Base-by-base conservation (phyloP, 2,329 filamentous ascomycete genomes). In the Aureobasidium sp. region DNA sequence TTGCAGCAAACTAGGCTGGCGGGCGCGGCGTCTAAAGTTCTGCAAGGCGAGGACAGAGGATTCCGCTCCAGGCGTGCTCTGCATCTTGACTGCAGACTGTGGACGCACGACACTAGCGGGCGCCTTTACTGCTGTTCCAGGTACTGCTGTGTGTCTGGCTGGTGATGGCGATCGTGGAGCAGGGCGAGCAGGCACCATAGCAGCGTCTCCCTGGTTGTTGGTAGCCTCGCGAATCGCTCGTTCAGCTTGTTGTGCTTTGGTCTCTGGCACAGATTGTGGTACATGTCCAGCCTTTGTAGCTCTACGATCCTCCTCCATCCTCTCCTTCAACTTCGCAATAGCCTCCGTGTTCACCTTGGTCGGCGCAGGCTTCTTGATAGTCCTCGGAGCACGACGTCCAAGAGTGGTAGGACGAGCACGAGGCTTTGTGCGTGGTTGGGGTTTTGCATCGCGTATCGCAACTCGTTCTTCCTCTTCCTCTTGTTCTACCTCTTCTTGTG, bases 1-100 rank as follows among this genome's bases (percentile, higher is more conserved):
- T 45, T 79, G 78, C 65, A 85, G 74, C 70, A 85, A 77, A 69
- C 83, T 85, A 33, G 77, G 80, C 71, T 85, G 83, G 67, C 84
- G 76, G 10, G 82, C 74, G 65, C 84, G 75, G 55, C 82, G 77
- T 70, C 81, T 83, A 77, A 85, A 86, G 66, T 84, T 84, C 63
- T 79, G 80, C 68, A 86, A 73, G n/a, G 81, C 81, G 9, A 85
- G 71, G 16, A 85, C 76, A 18, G 83, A 85, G 15, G 71, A 79
- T 65, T 86, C 83, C 13, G 73, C 70, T 10, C 74, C 74, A 11
- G 82, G 81, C 10, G 82, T 84, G 36, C 75, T 78, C 53, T 80
- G 79, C 36, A 78, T 73, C 68, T 80, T 80, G 55, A 82, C 72
- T 18, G 77, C 78, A n/a, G 81, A 83, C 40, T 77, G 77, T n/a